Percentiles rank a stretch among this genome's conserved stretches.
phyloP scores from a whole-genome alignment of 371 early-diverging fungal genomes.

The Mucor mucedo region DNA sequence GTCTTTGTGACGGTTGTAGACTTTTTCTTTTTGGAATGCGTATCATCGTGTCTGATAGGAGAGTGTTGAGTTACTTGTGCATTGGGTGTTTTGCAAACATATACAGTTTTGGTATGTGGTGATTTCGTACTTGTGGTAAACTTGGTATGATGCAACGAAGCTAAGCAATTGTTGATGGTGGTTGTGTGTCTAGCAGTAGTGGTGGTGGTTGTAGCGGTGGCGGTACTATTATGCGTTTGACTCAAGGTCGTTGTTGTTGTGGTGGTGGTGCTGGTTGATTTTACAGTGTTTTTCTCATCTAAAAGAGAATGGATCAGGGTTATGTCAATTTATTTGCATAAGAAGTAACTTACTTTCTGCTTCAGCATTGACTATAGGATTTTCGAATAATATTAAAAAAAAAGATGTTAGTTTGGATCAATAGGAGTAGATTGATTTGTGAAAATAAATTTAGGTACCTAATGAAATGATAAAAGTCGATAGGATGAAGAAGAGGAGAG shows the following conservation, averaged over 20 bases:
- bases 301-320: not conserved
- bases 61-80: not conserved
- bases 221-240: not conserved
- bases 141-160: conserved; percentile 6
- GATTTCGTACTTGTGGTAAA: not conserved
- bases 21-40: not conserved
- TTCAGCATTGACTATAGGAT: conserved; percentile 9
- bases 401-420: too few species aligned
- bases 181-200: not conserved
- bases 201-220: conserved; percentile 3
- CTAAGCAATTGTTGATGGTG: conserved; percentile 7
- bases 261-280: not conserved
- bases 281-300: conserved; percentile 5
- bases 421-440: too few species aligned
- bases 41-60: not conserved
- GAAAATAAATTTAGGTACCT: conserved; percentile 2
- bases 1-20: not conserved
- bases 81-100: not conserved
- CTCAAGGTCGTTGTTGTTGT: not conserved
- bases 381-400: too few species aligned
- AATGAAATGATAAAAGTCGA: conserved; percentile 8
- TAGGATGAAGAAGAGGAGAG: conserved; percentile 10
- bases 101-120: not conserved
- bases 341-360: not conserved
- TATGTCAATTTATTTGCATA: not conserved